Evolutionary conservation across 352 stramenopile genomes (phyloP).

Genomic region (Pelagophyceae sp.): DNA sequence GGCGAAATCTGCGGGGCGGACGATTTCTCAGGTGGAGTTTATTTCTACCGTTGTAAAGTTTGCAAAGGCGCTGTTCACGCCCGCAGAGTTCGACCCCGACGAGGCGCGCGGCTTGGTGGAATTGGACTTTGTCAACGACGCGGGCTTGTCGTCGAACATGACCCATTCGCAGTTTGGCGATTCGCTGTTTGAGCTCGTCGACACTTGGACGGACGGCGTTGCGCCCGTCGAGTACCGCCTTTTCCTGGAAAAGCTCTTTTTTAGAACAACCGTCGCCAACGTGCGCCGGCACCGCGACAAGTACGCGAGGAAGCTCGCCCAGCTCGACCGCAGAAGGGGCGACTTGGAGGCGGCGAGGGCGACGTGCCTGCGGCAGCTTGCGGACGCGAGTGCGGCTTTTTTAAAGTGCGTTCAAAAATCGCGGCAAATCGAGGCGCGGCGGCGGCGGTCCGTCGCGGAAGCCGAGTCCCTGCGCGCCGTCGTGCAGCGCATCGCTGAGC

Average conservation of each 20-base stretch:
- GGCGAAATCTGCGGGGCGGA: neutral
- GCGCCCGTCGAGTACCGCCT: slow-evolving; percentile 17
- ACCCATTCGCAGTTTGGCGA: slow-evolving; percentile 18
- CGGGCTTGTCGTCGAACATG: neutral
- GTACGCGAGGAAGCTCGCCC: neutral
- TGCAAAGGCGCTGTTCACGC: neutral
- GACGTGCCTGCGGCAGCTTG: too few relatives aligned
- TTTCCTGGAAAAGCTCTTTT: slow-evolving; percentile 14
- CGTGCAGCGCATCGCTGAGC: too few relatives aligned
- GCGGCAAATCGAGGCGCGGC: too few relatives aligned
- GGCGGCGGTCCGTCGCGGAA: too few relatives aligned
- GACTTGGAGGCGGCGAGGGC: too few relatives aligned
- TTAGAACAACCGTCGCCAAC: neutral
- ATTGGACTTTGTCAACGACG: neutral
- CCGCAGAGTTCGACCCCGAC: neutral
- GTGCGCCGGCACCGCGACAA: neutral
- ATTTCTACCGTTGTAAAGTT: neutral
- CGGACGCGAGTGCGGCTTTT: too few relatives aligned
- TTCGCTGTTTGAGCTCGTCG: slow-evolving; percentile 24
- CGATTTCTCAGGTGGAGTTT: neutral
- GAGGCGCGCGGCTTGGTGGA: neutral
- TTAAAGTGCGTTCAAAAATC: too few relatives aligned
- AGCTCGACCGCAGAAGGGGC: neutral
- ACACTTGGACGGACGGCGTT: slow-evolving; percentile 24
- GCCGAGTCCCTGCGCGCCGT: too few relatives aligned